These are phyloP conservation scores for Bocquillonia castaneifolia DNA, from an alignment of 441 rosid species.

Conservation along the genomic window DNA sequence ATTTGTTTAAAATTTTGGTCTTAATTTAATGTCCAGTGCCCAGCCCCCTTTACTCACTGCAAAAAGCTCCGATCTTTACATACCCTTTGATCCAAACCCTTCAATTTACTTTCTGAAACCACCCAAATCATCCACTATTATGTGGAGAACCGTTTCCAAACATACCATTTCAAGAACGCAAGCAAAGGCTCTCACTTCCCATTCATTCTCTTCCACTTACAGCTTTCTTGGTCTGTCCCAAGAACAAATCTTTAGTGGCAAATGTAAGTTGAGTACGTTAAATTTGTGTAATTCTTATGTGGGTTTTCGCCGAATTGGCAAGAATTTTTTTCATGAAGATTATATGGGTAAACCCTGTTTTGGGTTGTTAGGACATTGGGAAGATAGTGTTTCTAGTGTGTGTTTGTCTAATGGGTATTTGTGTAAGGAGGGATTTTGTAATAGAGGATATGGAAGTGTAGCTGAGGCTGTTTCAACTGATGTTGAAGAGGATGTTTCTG, in stretches of 20 bases:
- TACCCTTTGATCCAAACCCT: constrained; percentile 30
- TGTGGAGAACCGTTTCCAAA: constrained; percentile 82
- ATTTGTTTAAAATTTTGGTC: constrained; percentile 1
- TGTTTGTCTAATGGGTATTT: constrained; percentile 7
- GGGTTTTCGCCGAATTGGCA: constrained; percentile 31
- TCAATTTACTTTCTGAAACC: constrained; percentile 22
- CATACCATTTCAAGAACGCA: constrained; percentile 44
- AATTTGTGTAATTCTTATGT: constrained; percentile 27
- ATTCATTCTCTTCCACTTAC: constrained; percentile 24
- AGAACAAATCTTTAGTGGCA: constrained; percentile 20
- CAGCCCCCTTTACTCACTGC: constrained; percentile 33
- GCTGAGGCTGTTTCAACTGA: constrained; percentile 85
- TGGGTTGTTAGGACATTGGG: constrained; percentile 26
- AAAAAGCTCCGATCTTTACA: constrained; percentile 30
- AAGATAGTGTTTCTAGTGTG: neutral
- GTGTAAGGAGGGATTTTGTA: constrained; percentile 38
- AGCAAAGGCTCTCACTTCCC: constrained; percentile 15
- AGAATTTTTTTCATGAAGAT: constrained; percentile 29
- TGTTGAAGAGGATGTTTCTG: constrained; percentile 55
- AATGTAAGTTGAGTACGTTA: constrained; percentile 22
- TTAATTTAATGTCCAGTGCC: constrained; percentile 54
- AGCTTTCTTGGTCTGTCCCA: constrained; percentile 32
- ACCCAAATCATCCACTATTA: constrained; percentile 36
- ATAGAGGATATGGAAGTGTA: constrained; percentile 60
- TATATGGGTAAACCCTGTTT: constrained; percentile 28